phyloP scores from a whole-genome alignment of 129 eudicot species.

The Daucus carota region DNA sequence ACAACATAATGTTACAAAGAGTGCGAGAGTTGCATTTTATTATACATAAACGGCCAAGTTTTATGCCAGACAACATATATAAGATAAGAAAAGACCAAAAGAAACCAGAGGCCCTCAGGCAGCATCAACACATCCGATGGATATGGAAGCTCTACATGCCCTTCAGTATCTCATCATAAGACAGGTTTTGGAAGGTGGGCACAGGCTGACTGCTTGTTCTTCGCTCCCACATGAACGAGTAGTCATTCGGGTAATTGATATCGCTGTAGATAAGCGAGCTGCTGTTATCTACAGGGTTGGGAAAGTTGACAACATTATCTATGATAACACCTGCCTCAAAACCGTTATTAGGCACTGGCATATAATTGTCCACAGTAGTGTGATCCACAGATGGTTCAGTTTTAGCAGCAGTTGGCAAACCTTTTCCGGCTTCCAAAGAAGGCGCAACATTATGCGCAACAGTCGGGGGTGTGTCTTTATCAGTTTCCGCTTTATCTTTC shows the following conservation, averaged over 20 bases:
- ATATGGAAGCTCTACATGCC: neutral
- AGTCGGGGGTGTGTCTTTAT: neutral
- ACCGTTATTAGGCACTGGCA: constrained; percentile 16
- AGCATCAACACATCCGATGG: neutral
- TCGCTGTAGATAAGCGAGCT: constrained; percentile 35
- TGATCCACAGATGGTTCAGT: neutral
- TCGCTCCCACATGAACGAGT: constrained; percentile 30
- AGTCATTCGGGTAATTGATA: constrained; percentile 32
- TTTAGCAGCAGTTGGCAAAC: constrained; percentile 13
- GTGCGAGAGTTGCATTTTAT: neutral
- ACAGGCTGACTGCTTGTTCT: constrained; percentile 21
- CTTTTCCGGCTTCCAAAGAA: neutral
- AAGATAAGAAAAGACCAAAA: neutral
- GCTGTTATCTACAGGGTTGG: constrained; percentile 19
- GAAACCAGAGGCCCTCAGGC: neutral
- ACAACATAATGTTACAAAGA: neutral
- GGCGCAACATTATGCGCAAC: neutral
- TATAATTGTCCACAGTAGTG: neutral
- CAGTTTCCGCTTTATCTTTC: neutral
- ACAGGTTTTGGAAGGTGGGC: constrained; percentile 29
- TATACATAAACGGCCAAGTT: neutral
- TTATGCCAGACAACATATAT: neutral
- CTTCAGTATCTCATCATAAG: constrained; percentile 24
- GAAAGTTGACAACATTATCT: constrained; percentile 14
- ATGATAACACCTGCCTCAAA: constrained; percentile 17